Conservation (phyloP, 768 basidiomycete species). For the Lentinula sp. region DNA sequence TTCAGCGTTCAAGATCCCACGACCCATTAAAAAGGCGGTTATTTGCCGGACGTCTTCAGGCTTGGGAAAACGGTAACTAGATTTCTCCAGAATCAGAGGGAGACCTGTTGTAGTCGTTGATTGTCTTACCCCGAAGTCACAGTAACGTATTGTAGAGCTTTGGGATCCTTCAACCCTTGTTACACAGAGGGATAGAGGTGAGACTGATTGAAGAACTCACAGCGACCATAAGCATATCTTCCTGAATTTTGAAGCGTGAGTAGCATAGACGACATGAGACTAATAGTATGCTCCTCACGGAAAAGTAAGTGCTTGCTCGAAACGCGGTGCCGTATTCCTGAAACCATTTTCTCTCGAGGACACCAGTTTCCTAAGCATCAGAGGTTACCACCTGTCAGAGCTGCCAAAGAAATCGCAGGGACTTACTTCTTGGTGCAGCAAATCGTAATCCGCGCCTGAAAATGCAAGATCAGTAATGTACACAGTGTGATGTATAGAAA, state of each 20-base stretch:
- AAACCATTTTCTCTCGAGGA: not conserved
- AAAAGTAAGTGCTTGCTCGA: not conserved
- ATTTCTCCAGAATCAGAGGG: not conserved
- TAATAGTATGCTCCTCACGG: not conserved
- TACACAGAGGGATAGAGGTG: not conserved
- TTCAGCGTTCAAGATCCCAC: slow-evolving; percentile 20
- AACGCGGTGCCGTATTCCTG: slow-evolving; percentile 1
- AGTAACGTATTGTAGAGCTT: slow-evolving; percentile 17
- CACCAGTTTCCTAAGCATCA: not conserved
- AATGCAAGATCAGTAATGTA: not conserved
- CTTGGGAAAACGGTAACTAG: slow-evolving; percentile 20
- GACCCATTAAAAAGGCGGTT: slow-evolving; percentile 14
- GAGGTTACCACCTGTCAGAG: not conserved
- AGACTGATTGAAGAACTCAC: not conserved
- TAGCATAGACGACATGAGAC: not conserved
- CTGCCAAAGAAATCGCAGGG: not conserved
- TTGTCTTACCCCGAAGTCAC: slow-evolving; percentile 8
- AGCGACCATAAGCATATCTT: slow-evolving; percentile 1
- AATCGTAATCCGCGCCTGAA: not conserved
- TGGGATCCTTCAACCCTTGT: not conserved
- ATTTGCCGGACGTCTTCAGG: slow-evolving; percentile 12
- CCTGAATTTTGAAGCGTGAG: not conserved
- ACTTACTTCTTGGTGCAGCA: not conserved
- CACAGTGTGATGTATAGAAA: no score
- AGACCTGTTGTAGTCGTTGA: no score